Evolutionary conservation across 2,329 filamentous ascomycete genomes (phyloP), one percentile per base, ranked within the genome.

Genomic region (Apiospora hydei): DNA sequence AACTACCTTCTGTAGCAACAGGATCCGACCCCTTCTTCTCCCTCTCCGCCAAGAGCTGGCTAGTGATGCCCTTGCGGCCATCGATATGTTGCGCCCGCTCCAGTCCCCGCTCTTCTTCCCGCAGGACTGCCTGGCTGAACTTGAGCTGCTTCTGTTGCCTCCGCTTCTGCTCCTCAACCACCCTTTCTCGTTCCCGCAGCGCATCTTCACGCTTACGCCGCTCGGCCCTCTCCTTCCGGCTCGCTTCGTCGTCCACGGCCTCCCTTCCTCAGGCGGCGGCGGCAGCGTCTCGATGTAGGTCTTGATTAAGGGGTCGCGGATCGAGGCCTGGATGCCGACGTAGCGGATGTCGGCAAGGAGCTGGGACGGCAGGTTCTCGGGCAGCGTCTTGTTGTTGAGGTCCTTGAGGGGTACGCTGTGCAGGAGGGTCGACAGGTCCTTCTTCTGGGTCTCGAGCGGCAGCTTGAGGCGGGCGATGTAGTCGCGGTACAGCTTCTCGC

Each of bases 401-500:
- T 84, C 76, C 2, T 85, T 84, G 5, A 87, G 77, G 0, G 93
- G 88, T 57, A 92, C 85, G 7, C 87, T 84, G 75, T 89, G 91
- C 18, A 96, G 85, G 10, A 96, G 82, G 5, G 86, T 85, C 14
- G 88, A 88, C 6, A 96, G 84, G 76, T 96, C 93, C 4, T 90
- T 86, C 79, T 93, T 95, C 43, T 92, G 88, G 5, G 89, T 89
- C 0, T 90, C 85, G 69, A 88, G 87, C 0, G 92, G 87, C 77
- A 93, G 85, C 79, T 93, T 91, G 24, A 95, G 82, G 10, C 92
- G 86, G 73, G 84, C 87, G 75, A 94, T 86, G 77, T 94, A 90
- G 72, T 96, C 94, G 71, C 94, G 88, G 80, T 96, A 97, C 70
- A 90, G 85, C 82, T 93, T 95, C 79, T 97, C 94, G 46, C 92